Base-by-base conservation (phyloP, 768 basidiomycete species). In the Lentinula sp. region DNA sequence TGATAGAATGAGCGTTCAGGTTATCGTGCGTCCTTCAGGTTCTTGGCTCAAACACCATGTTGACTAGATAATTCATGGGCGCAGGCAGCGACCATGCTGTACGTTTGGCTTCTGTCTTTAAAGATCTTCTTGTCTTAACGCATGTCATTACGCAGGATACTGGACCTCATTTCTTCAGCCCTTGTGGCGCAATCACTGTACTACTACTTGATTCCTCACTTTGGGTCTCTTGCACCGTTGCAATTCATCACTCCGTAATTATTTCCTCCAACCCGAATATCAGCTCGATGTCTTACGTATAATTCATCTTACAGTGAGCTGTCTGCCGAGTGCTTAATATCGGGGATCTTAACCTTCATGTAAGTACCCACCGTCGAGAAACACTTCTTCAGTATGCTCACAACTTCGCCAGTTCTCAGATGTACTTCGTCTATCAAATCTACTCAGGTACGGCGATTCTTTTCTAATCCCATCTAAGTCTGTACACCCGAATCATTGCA, bases 171-270 rank as follows among this genome's bases (percentile, higher is more conserved):
- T 0, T 79, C 78, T 0, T 76, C 78, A 1, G 67, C 67, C 18
- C 67, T 80, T 13, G 72, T 78, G 11, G 76, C 75, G 3, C 74
- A 80, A 63, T 77, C 77, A 1, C 68, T 80, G 39, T 79, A 78
- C 64, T 76, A 77, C 62, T 80, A 80, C 60, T 65, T 79, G 79
- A 71, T 80, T 3, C 79, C 78, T 1, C 70, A 78, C 61, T 80
- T 74, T 58, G 79, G 79, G 5, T 77, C 76, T 0, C 63, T 77
- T 31, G 48, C 64, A 15, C 77, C 75, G 1, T 68, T 80, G 9
- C 61, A 64, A 21, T 70, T 70, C 18, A 69, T 79, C 11, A 80
- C 76, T 0, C 71, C 71, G 78, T 78, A 61, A 53, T 74, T 50
- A 48, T 9, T 45, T 10, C 5, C 13, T 5, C 6, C 10, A 5